Evolutionary conservation across 2,329 filamentous ascomycete genomes (phyloP).

Genomic region (Ceratocystis lukuohia): DNA sequence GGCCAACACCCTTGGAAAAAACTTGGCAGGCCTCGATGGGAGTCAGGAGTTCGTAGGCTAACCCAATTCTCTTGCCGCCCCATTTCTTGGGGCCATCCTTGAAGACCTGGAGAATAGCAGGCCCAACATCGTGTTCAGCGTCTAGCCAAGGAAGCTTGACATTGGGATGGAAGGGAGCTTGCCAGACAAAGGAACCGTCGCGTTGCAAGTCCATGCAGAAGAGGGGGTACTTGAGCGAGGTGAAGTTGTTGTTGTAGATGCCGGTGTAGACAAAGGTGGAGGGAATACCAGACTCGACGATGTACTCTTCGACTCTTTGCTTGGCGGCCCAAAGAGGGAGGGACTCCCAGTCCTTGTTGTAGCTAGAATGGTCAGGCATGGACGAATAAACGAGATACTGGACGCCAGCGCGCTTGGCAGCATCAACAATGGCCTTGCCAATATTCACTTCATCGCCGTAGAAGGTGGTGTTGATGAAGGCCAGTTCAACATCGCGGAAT

Average conservation of each 20-base stretch:
- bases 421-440: conserved; percentile 76
- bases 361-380: conserved; percentile 86
- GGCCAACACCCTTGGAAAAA: conserved; percentile 65
- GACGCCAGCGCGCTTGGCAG: conserved; percentile 69
- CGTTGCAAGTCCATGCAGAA: conserved; percentile 85
- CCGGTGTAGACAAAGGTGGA: conserved; percentile 92
- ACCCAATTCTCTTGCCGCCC: conserved; percentile 63
- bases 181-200: conserved; percentile 83
- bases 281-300: conserved; percentile 66
- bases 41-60: conserved; percentile 81
- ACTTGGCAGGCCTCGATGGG: conserved; percentile 68
- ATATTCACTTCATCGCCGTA: conserved; percentile 90
- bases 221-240: conserved; percentile 76
- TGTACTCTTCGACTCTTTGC: conserved; percentile 82
- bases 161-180: conserved; percentile 83
- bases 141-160: conserved; percentile 89
- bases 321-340: conserved; percentile 87
- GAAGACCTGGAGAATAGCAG: conserved; percentile 83
- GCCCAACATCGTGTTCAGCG: conserved; percentile 89
- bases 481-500: conserved; percentile 72
- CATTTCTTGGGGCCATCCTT: conserved; percentile 83
- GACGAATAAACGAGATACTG: conserved; percentile 93
- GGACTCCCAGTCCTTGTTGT: conserved; percentile 63
- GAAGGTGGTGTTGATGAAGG: conserved; percentile 96
- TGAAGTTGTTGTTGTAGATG: conserved; percentile 99